phyloP scores from a whole-genome alignment of 1,139 yeast genomes.

The Saccharomyces hybrid region DNA sequence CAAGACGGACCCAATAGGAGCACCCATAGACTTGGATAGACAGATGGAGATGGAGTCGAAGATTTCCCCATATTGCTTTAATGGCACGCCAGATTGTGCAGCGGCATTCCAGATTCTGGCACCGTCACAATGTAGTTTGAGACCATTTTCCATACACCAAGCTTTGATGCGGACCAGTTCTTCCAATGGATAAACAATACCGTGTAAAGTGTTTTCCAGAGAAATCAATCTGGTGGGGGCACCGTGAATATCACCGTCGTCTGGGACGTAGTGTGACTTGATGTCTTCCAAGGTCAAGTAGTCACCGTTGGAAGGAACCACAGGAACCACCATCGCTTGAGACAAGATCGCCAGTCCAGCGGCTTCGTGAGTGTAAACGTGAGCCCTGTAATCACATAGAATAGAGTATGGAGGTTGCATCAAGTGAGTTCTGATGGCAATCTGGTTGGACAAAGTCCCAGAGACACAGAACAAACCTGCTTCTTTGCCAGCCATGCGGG shows the following conservation, averaged over 20 bases:
- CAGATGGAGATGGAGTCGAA: constrained; percentile 89
- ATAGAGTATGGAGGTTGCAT: constrained; percentile 81
- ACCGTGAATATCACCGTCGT: constrained; percentile 76
- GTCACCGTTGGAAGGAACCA: constrained; percentile 62
- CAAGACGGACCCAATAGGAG: constrained; percentile 86
- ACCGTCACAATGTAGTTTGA: constrained; percentile 81
- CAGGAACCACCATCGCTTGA: constrained; percentile 88
- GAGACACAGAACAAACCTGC: constrained; percentile 80
- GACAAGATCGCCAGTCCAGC: constrained; percentile 86
- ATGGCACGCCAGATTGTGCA: constrained; percentile 61
- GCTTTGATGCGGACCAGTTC: constrained; percentile 66
- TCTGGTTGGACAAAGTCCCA: constrained; percentile 87
- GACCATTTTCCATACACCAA: constrained; percentile 58
- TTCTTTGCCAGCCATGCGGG: constrained; percentile 68
- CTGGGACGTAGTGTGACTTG: constrained; percentile 53
- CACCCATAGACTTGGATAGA: constrained; percentile 84
- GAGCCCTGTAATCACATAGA: constrained; percentile 79
- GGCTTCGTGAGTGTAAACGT: constrained; percentile 77
- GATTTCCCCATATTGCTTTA: constrained; percentile 63
- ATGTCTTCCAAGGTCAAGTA: constrained; percentile 79
- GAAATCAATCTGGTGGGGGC: constrained; percentile 86
- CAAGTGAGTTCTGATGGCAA: constrained; percentile 71
- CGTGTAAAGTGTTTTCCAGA: constrained; percentile 83
- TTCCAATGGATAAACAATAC: constrained; percentile 71
- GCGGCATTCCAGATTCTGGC: constrained; percentile 94